These are phyloP conservation scores for Candida sonorensis DNA, from an alignment of 805 yeast species.

Conservation along the genomic window DNA sequence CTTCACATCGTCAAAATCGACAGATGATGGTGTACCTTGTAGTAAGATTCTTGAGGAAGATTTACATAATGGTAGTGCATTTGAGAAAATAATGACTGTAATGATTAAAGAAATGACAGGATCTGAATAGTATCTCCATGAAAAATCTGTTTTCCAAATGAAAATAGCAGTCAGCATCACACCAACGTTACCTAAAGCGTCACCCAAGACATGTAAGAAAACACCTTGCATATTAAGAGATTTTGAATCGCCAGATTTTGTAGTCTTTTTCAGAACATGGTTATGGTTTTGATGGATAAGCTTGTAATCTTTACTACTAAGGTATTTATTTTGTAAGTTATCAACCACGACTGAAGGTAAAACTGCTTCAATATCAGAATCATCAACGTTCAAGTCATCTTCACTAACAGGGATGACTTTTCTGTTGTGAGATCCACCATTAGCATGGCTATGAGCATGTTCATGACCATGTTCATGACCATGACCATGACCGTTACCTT, in stretches of 20 bases:
- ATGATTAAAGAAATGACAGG: constrained; percentile 82
- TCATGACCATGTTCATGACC: constrained; percentile 9
- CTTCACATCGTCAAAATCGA: constrained; percentile 70
- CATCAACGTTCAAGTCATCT: constrained; percentile 3
- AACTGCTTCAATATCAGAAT: constrained; percentile 21
- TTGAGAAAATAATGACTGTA: constrained; percentile 80
- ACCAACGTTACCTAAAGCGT: constrained; percentile 92
- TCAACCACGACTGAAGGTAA: constrained; percentile 24
- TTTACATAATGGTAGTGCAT: constrained; percentile 86
- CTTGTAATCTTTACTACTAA: constrained; percentile 7
- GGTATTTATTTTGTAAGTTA: constrained; percentile 8
- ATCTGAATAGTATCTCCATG: constrained; percentile 83
- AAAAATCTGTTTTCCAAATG: constrained; percentile 87
- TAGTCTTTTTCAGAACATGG: constrained; percentile 15
- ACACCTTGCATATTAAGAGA: constrained; percentile 98
- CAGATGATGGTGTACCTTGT: constrained; percentile 87
- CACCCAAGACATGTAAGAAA: constrained; percentile 90
- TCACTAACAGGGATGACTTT: neutral
- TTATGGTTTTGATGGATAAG: constrained; percentile 18
- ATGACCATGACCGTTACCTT: constrained; percentile 11
- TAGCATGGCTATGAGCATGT: constrained; percentile 15
- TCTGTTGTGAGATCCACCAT: no score
- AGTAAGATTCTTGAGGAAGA: constrained; percentile 80
- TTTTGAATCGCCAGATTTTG: constrained; percentile 28
- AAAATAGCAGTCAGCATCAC: constrained; percentile 85